Conservation (phyloP, 768 basidiomycete genomes). For the Rhizopogon roseolus region DNA sequence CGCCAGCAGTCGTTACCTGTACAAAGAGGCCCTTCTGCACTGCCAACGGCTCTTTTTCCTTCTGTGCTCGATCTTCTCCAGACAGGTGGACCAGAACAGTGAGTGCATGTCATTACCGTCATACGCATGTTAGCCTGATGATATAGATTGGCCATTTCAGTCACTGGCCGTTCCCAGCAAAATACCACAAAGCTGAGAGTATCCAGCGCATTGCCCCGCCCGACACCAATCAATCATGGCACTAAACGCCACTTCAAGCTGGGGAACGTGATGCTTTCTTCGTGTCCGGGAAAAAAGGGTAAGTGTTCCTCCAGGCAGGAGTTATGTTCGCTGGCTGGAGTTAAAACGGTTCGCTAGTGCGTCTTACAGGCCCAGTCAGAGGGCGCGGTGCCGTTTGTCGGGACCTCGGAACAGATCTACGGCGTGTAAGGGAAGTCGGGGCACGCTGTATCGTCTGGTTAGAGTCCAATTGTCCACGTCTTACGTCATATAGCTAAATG, state of each 20-base stretch:
- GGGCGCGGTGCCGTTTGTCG: conserved; percentile 82
- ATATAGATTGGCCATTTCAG: neutral
- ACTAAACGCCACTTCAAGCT: conserved; percentile 31
- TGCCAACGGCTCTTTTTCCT: conserved; percentile 4
- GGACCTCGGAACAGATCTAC: conserved; percentile 73
- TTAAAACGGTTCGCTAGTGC: conserved; percentile 37
- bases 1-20: neutral
- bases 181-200: conserved; percentile 5
- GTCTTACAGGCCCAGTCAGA: conserved; percentile 68
- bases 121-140: neutral
- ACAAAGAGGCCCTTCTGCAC: conserved; percentile 1
- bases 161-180: neutral
- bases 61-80: conserved; percentile 8
- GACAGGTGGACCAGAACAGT: conserved; percentile 1
- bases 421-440: conserved; percentile 65
- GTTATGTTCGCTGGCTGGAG: neutral
- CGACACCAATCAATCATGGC: conserved; percentile 4
- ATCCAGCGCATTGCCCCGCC: conserved; percentile 4
- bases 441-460: conserved; percentile 84
- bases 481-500: neutral
- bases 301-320: conserved; percentile 1
- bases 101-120: neutral
- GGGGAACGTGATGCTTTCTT: conserved; percentile 87
- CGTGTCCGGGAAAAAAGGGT: conserved; percentile 96
- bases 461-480: conserved; percentile 9